phyloP scores from a whole-genome alignment of 495 filamentous ascomycete genomes.

The Entonaema liquescens region DNA sequence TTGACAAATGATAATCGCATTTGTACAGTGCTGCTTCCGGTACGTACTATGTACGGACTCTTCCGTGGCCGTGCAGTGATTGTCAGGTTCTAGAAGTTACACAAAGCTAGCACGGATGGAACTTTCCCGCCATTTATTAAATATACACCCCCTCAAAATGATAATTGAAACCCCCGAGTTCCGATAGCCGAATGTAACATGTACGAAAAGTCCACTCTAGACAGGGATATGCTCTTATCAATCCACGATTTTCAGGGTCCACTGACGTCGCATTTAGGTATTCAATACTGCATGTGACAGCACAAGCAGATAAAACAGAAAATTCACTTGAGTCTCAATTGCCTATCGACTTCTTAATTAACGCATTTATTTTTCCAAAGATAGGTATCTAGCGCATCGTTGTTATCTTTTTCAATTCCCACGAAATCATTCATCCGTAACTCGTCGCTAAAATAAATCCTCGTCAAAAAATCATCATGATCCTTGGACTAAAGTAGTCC shows the following conservation, averaged over 20 bases:
- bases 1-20: not conserved
- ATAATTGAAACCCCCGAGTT: conserved; percentile 19
- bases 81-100: not conserved
- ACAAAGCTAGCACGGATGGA: conserved; percentile 17
- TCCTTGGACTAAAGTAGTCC: not conserved
- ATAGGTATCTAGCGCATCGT: conserved; percentile 19
- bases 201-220: not conserved
- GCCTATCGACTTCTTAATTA: conserved; percentile 16
- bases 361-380: not conserved
- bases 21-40: not conserved
- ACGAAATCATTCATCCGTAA: conserved; percentile 36
- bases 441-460: conserved; percentile 44
- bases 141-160: conserved; percentile 14
- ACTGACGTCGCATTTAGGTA: conserved; percentile 36
- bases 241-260: conserved; percentile 40
- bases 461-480: not conserved
- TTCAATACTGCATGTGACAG: conserved; percentile 21
- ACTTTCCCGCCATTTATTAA: conserved; percentile 24
- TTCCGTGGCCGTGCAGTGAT: not conserved
- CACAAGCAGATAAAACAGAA: not conserved
- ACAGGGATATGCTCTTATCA: conserved; percentile 20
- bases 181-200: conserved; percentile 38
- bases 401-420: not conserved
- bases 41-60: not conserved
- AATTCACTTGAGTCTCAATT: conserved; percentile 13